Evolutionary conservation across 768 basidiomycete genomes (phyloP).

Genomic region (Tylopilus balloui): DNA sequence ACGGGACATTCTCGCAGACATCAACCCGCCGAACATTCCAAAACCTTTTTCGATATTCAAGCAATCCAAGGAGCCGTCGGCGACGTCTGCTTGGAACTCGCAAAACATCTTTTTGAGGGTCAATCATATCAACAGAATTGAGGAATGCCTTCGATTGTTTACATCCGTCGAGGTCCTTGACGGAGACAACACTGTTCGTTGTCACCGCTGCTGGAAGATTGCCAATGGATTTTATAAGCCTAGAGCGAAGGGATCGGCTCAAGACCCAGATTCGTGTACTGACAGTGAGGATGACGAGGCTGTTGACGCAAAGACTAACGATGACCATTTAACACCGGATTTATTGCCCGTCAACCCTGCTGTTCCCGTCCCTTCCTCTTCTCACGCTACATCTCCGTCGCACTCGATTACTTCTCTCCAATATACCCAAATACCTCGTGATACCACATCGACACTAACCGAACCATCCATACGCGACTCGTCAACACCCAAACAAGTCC

Average conservation of each 20-base stretch:
- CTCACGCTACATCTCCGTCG: constrained; percentile 15
- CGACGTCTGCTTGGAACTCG: constrained; percentile 10
- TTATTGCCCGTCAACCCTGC: constrained; percentile 29
- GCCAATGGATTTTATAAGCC: constrained; percentile 59
- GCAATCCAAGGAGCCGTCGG: constrained; percentile 30
- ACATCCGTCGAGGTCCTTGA: constrained; percentile 91
- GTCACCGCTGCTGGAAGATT: constrained; percentile 91
- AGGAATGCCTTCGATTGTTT: constrained; percentile 83
- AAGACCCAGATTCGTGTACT: constrained; percentile 29
- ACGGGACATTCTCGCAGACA: constrained; percentile 63
- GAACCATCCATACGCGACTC: constrained; percentile 5
- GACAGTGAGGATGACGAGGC: constrained; percentile 33
- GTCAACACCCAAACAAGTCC: constrained; percentile 16
- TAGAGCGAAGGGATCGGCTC: constrained; percentile 14
- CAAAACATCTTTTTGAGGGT: constrained; percentile 29
- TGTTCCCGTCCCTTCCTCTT: constrained; percentile 1
- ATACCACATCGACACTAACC: constrained; percentile 21
- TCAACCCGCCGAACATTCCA: constrained; percentile 38
- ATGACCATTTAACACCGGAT: constrained; percentile 5
- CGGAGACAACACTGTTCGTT: constrained; percentile 93
- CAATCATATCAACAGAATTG: constrained; percentile 32
- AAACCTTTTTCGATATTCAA: constrained; percentile 51
- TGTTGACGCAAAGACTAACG: constrained; percentile 19
- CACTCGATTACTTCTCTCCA: constrained; percentile 39
- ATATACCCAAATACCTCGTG: constrained; percentile 25